These are phyloP conservation scores for Neovahlkampfia damariscottae DNA, from an alignment of 78 protist genomes.

Conservation along the genomic window DNA sequence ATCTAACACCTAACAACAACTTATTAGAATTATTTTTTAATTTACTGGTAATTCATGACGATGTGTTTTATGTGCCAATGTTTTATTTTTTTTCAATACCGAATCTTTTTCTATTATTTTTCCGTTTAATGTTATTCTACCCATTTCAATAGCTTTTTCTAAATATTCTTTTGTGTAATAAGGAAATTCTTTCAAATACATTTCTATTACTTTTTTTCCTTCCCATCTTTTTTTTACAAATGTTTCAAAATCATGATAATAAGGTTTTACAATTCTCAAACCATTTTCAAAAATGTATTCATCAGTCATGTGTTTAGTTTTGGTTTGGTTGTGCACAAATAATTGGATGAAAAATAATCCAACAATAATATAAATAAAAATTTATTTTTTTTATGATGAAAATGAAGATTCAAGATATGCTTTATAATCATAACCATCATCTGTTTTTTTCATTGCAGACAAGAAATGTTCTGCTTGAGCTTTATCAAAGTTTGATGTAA, in stretches of 20 bases:
- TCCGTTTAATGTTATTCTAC: conserved; percentile 32
- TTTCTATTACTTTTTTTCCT: conserved; percentile 40
- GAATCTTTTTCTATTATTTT: neutral
- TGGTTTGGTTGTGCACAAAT: too few relatives aligned
- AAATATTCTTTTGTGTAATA: neutral
- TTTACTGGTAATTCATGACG: conserved; percentile 76
- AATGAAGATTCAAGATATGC: neutral
- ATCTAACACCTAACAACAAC: neutral
- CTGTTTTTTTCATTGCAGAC: neutral
- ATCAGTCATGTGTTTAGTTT: too few relatives aligned
- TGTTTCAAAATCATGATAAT: conserved; percentile 30
- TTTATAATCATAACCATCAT: neutral
- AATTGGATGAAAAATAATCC: too few relatives aligned
- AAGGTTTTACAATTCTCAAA: conserved; percentile 50
- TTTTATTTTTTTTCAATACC: conserved; percentile 10
- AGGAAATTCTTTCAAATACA: conserved; percentile 42
- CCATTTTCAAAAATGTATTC: conserved; percentile 13
- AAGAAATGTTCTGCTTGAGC: neutral
- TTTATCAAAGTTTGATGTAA: neutral
- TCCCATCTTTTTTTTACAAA: conserved; percentile 62
- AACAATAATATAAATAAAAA: too few relatives aligned
- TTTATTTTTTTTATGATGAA: too few relatives aligned
- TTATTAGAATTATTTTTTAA: neutral
- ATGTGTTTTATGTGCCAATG: conserved; percentile 46
- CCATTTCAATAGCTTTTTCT: conserved; percentile 23